Evolutionary conservation across 225 moss, liverwort and hornwort species (phyloP).

Genomic region (Asterella californica): DNA sequence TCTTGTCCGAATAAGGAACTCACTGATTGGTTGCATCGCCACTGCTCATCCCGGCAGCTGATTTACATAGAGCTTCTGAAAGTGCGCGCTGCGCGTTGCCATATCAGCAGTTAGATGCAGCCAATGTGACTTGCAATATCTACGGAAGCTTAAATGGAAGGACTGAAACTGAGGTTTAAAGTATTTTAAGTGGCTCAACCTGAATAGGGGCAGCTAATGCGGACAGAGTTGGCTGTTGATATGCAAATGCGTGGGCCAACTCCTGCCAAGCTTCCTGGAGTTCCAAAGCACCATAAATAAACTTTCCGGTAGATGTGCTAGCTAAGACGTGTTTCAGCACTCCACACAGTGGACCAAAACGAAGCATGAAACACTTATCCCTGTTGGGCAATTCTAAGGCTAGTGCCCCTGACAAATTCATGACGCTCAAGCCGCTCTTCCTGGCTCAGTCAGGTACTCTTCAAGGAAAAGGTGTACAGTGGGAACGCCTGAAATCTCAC

Average conservation of each 20-base stretch:
- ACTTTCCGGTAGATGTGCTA: too few species aligned
- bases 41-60: conserved; percentile 94
- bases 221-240: conserved; percentile 75
- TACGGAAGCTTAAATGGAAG: neutral
- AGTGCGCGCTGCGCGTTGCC: conserved; percentile 71
- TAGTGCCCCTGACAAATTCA: too few species aligned
- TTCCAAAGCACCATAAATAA: neutral
- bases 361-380: too few species aligned
- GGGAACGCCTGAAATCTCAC: conserved; percentile 32
- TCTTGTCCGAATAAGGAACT: conserved; percentile 28
- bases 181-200: conserved; percentile 37
- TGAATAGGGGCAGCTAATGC: conserved; percentile 83
- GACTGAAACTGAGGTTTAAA: too few species aligned
- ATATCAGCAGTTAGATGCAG: conserved; percentile 10
- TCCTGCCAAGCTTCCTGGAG: conserved; percentile 95
- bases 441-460: too few species aligned
- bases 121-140: neutral
- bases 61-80: conserved; percentile 92
- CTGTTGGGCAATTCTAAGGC: too few species aligned
- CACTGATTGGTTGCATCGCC: conserved; percentile 98
- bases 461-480: too few species aligned
- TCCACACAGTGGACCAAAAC: neutral
- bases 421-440: too few species aligned
- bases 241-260: conserved; percentile 98
- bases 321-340: neutral